Evolutionary conservation across 2,329 filamentous ascomycete species (phyloP).

Genomic region (Diaporthe ampelina): DNA sequence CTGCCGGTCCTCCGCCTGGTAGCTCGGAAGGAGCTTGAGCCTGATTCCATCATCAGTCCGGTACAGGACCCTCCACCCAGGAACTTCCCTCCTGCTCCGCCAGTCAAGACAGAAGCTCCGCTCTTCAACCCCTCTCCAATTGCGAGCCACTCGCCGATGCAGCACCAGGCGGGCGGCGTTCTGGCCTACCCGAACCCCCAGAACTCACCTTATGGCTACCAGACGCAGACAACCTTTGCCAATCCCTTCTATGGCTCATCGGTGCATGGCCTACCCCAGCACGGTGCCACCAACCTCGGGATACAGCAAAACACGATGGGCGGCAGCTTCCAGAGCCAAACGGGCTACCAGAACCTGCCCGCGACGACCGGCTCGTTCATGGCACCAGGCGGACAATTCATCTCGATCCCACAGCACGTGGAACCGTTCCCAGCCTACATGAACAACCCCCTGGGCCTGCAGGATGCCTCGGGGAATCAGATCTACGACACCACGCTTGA

Average conservation of each 20-base stretch:
- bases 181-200: slow-evolving; percentile 34
- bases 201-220: slow-evolving; percentile 41
- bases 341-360: slow-evolving; percentile 49
- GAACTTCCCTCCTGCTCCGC: slow-evolving; percentile 50
- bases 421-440: slow-evolving; percentile 42
- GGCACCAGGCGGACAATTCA: slow-evolving; percentile 49
- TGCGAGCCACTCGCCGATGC: slow-evolving; percentile 38
- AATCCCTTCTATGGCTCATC: slow-evolving; percentile 35
- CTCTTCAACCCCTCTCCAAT: slow-evolving; percentile 43
- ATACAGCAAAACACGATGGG: slow-evolving; percentile 38
- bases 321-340: slow-evolving; percentile 38
- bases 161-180: slow-evolving; percentile 35
- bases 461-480: slow-evolving; percentile 39
- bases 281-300: slow-evolving; percentile 19
- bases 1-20: slow-evolving; percentile 81
- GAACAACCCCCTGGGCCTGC: slow-evolving; percentile 34
- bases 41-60: slow-evolving; percentile 77
- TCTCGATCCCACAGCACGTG: slow-evolving; percentile 48
- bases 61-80: slow-evolving; percentile 69
- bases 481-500: slow-evolving; percentile 52
- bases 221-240: slow-evolving; percentile 40
- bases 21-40: slow-evolving; percentile 60
- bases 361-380: slow-evolving; percentile 49
- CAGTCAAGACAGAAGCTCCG: slow-evolving; percentile 50
- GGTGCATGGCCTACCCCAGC: slow-evolving; percentile 38